Evolutionary conservation across 2,329 filamentous ascomycete species (phyloP).

Genomic region (Didymella exigua): DNA sequence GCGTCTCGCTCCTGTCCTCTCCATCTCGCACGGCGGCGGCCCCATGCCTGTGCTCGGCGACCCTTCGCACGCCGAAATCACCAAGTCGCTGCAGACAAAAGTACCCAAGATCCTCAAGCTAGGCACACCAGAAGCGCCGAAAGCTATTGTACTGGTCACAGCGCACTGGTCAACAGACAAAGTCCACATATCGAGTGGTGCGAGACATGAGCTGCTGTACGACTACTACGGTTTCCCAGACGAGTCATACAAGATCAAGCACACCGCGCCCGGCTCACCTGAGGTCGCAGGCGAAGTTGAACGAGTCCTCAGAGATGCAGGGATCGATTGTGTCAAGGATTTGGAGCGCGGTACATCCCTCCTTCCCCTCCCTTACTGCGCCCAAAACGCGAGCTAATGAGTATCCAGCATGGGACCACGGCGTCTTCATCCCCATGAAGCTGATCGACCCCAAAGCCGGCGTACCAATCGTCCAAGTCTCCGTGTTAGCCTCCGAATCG

Average conservation of each 20-base stretch:
- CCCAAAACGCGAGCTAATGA: background rate
- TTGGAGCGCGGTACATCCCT: slow-evolving; percentile 36
- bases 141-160: slow-evolving; percentile 63
- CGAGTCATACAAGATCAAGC: slow-evolving; percentile 61
- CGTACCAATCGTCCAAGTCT: slow-evolving; percentile 63
- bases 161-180: slow-evolving; percentile 61
- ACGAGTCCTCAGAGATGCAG: slow-evolving; percentile 54
- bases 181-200: slow-evolving; percentile 59
- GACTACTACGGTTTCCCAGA: slow-evolving; percentile 66
- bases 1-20: slow-evolving; percentile 47
- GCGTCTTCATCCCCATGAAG: slow-evolving; percentile 64
- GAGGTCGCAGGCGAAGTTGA: slow-evolving; percentile 58
- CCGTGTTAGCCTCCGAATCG: slow-evolving; percentile 60
- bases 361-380: background rate
- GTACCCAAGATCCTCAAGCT: slow-evolving; percentile 64
- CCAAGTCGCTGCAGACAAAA: slow-evolving; percentile 58
- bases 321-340: slow-evolving; percentile 49
- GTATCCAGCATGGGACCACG: slow-evolving; percentile 62
- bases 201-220: slow-evolving; percentile 58
- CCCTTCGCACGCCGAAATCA: slow-evolving; percentile 58
- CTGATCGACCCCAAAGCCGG: slow-evolving; percentile 60
- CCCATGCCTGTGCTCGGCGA: slow-evolving; percentile 65
- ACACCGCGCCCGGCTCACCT: slow-evolving; percentile 62
- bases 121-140: slow-evolving; percentile 56
- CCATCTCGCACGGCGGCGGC: slow-evolving; percentile 52